Evolutionary conservation across 768 basidiomycete species (phyloP).

Genomic region (Trametes sanguinea): DNA sequence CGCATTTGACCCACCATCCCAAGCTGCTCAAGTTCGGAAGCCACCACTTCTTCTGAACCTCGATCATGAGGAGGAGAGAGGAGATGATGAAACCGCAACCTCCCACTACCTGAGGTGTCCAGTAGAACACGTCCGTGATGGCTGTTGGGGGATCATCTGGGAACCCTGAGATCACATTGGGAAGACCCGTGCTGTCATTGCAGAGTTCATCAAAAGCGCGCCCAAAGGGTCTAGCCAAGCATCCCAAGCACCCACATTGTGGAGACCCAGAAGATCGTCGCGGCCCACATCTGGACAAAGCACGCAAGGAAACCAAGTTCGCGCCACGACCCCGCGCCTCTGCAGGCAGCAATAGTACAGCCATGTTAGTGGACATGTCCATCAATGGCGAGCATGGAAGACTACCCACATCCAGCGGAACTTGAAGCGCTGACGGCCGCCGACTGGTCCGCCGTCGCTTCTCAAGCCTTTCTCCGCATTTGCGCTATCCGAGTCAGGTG

Average conservation of each 20-base stretch:
- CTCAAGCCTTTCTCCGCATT: constrained; percentile 7
- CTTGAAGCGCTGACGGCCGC: background rate
- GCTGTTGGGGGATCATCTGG: constrained; percentile 27
- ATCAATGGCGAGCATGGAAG: constrained; percentile 19
- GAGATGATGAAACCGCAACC: constrained; percentile 60
- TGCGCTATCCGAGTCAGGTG: constrained; percentile 2
- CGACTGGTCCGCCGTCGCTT: background rate
- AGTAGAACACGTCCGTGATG: constrained; percentile 52
- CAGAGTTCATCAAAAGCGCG: background rate
- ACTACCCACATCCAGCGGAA: constrained; percentile 31
- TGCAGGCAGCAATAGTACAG: constrained; percentile 27
- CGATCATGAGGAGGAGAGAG: constrained; percentile 50
- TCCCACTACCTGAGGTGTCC: constrained; percentile 65
- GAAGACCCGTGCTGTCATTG: constrained; percentile 39
- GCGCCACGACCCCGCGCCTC: constrained; percentile 31
- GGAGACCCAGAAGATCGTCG: constrained; percentile 62
- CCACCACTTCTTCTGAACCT: constrained; percentile 59
- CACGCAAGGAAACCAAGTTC: constrained; percentile 53
- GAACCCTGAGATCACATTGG: constrained; percentile 42
- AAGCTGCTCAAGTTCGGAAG: constrained; percentile 43
- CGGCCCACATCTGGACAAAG: constrained; percentile 53
- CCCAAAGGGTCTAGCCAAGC: background rate
- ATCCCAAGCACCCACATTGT: constrained; percentile 20
- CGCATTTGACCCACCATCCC: constrained; percentile 53
- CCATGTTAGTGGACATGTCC: constrained; percentile 44